Conservation (phyloP, 2,329 filamentous ascomycete genomes). For the Seiridium cupressi region DNA sequence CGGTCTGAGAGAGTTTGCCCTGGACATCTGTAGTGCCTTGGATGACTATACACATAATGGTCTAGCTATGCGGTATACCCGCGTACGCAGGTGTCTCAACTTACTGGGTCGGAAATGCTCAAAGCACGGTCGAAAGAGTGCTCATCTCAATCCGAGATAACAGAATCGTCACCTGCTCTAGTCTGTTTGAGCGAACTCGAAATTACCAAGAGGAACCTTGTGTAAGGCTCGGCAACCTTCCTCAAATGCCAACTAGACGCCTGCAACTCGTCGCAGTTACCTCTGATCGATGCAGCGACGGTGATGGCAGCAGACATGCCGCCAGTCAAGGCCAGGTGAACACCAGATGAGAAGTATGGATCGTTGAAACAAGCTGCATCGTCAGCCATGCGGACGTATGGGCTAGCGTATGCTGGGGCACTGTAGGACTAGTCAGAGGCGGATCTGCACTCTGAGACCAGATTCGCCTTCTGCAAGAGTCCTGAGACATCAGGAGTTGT, state of each 20-base stretch:
- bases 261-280: constrained; percentile 33
- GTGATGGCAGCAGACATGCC: constrained; percentile 44
- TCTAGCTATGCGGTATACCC: background rate
- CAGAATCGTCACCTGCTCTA: constrained; percentile 30
- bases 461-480: constrained; percentile 29
- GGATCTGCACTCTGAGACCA: constrained; percentile 25
- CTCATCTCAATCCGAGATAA: constrained; percentile 41
- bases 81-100: constrained; percentile 2
- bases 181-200: constrained; percentile 39
- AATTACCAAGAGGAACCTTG: constrained; percentile 44
- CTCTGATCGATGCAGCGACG: constrained; percentile 36
- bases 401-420: constrained; percentile 37
- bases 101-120: constrained; percentile 36
- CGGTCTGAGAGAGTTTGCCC: too few species aligned
- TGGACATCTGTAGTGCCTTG: constrained; percentile 23
- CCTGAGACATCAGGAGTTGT: constrained; percentile 26
- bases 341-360: constrained; percentile 45
- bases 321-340: constrained; percentile 42
- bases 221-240: constrained; percentile 44
- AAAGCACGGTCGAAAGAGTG: constrained; percentile 42
- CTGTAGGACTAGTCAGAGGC: constrained; percentile 49
- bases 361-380: constrained; percentile 50
- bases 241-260: constrained; percentile 40
- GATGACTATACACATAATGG: constrained; percentile 26
- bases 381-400: constrained; percentile 37